Conservation (phyloP, 2,329 filamentous ascomycete genomes). For the Penicillium sp. region DNA sequence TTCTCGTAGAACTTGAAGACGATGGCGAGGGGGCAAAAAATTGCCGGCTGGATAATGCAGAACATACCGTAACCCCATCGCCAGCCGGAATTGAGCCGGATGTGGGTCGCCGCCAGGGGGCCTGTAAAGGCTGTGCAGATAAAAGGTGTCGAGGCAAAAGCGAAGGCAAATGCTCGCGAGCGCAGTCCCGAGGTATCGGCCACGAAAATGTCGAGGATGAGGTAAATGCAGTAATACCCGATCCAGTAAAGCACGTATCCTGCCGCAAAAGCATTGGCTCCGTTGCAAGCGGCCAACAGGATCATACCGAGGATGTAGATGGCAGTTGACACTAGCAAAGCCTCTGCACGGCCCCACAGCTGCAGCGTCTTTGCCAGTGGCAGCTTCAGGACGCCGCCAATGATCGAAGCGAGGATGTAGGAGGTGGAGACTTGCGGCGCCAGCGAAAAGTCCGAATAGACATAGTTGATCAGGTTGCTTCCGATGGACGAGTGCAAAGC, state of each 20-base stretch:
- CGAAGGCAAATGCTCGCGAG: slow-evolving; percentile 60
- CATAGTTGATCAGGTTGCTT: slow-evolving; percentile 47
- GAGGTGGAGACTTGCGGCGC: slow-evolving; percentile 54
- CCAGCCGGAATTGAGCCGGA: slow-evolving; percentile 45
- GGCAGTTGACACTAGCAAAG: slow-evolving; percentile 51
- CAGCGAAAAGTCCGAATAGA: slow-evolving; percentile 52
- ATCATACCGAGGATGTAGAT: slow-evolving; percentile 53
- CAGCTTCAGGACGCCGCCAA: slow-evolving; percentile 59
- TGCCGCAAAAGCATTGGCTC: slow-evolving; percentile 60
- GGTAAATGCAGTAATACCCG: slow-evolving; percentile 55
- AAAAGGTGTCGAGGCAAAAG: slow-evolving; percentile 59
- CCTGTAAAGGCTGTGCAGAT: slow-evolving; percentile 59
- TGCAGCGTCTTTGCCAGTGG: slow-evolving; percentile 62
- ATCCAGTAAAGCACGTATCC: slow-evolving; percentile 63
- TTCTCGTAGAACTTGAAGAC: slow-evolving; percentile 57
- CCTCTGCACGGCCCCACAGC: slow-evolving; percentile 61
- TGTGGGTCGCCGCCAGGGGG: slow-evolving; percentile 52
- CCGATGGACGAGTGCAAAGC: slow-evolving; percentile 45
- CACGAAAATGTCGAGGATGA: slow-evolving; percentile 58
- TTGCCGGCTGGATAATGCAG: slow-evolving; percentile 57
- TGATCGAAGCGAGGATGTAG: slow-evolving; percentile 54
- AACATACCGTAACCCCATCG: slow-evolving; percentile 52
- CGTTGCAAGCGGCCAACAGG: slow-evolving; percentile 61
- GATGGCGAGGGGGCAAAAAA: slow-evolving; percentile 54
- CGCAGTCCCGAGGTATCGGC: slow-evolving; percentile 61